Conservation (phyloP, 2,329 filamentous ascomycete genomes). For the Aspergillus sp. region DNA sequence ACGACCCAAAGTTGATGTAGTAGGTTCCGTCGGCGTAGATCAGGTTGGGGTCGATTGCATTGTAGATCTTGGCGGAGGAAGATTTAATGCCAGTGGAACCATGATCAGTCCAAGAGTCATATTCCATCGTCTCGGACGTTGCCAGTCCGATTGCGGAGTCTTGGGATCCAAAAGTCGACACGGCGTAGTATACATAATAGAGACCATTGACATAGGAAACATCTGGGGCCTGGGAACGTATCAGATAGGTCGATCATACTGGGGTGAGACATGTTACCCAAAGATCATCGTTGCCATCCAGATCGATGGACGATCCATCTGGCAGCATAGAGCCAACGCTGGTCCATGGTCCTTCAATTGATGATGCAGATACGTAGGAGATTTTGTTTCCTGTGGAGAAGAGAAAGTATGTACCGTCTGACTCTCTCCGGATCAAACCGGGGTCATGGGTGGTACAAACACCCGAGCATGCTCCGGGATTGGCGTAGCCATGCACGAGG, state of each 20-base stretch:
- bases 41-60: slow-evolving; percentile 63
- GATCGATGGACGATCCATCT: slow-evolving; percentile 48
- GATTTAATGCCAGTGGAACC: slow-evolving; percentile 40
- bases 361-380: slow-evolving; percentile 50
- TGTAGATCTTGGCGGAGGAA: slow-evolving; percentile 50
- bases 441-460: slow-evolving; percentile 50
- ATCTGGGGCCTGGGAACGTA: slow-evolving; percentile 59
- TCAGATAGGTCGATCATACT: background rate
- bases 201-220: slow-evolving; percentile 57
- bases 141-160: slow-evolving; percentile 63
- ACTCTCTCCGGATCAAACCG: slow-evolving; percentile 47
- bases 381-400: slow-evolving; percentile 56
- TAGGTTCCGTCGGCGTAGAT: slow-evolving; percentile 46
- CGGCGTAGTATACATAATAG: slow-evolving; percentile 68
- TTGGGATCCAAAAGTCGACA: slow-evolving; percentile 64
- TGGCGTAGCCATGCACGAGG: slow-evolving; percentile 30
- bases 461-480: slow-evolving; percentile 35
- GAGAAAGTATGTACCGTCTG: slow-evolving; percentile 55
- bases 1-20: slow-evolving; percentile 66
- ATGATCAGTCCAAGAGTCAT: slow-evolving; percentile 36
- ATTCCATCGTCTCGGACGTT: slow-evolving; percentile 48
- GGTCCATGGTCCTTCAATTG: slow-evolving; percentile 55
- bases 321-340: slow-evolving; percentile 50
- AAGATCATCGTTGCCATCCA: slow-evolving; percentile 50
- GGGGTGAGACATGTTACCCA: slow-evolving; percentile 42